Evolutionary conservation across 345 rosid species (phyloP).

Genomic region (Sisymbrium irio): DNA sequence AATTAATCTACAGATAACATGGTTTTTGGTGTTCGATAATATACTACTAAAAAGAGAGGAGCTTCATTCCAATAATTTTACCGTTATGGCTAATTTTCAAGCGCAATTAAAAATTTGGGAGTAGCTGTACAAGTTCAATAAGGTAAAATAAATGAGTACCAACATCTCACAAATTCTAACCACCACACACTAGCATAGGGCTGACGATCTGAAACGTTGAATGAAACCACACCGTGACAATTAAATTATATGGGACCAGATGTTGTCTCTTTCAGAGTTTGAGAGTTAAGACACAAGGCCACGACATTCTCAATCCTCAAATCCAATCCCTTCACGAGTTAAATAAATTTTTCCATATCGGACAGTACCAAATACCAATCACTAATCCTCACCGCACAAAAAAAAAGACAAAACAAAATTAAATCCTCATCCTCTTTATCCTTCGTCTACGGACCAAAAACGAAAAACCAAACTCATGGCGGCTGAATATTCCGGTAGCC

Average conservation of each 20-base stretch:
- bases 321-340: slow-evolving; percentile 15
- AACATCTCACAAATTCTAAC: background rate
- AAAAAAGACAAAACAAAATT: background rate
- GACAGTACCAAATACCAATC: slow-evolving; percentile 11
- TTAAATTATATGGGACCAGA: slow-evolving; percentile 27
- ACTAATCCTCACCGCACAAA: slow-evolving; percentile 14
- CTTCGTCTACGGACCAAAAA: background rate
- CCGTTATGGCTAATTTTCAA: no score
- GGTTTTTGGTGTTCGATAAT: no score
- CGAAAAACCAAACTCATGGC: slow-evolving; percentile 33
- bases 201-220: background rate
- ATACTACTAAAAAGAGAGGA: no score
- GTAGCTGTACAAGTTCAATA: background rate
- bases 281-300: slow-evolving; percentile 11
- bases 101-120: background rate
- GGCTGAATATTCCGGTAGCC: slow-evolving; percentile 45
- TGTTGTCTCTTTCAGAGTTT: slow-evolving; percentile 5
- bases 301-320: slow-evolving; percentile 29
- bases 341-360: background rate
- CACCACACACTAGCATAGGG: background rate
- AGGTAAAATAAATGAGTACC: background rate
- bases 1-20: no score
- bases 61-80: no score
- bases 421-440: slow-evolving; percentile 20
- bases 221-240: slow-evolving; percentile 6